Percentiles rank a stretch among this genome's conserved stretches.
phyloP scores from a whole-genome alignment of 1,284 basidiomycete species.

The Puccinia novopanici region DNA sequence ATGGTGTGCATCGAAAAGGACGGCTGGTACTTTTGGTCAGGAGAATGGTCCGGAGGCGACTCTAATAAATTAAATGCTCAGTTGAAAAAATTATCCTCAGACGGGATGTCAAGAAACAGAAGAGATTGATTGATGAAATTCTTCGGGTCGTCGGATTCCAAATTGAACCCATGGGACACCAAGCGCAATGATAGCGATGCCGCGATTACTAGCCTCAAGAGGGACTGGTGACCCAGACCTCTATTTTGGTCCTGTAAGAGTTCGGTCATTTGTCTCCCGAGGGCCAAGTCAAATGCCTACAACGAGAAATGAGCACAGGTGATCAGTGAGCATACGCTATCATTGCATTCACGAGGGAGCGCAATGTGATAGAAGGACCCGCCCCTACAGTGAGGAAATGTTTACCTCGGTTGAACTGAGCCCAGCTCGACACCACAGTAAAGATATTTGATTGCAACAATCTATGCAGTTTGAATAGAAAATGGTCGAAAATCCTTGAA shows the following conservation, averaged over 20 bases:
- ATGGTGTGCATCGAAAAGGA: too few relatives aligned
- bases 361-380: not conserved
- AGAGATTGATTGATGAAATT: not conserved
- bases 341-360: not conserved
- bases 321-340: not conserved
- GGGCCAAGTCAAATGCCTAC: constrained; percentile 45
- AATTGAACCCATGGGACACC: too few relatives aligned
- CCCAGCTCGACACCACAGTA: not conserved
- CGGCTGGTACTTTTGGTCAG: too few relatives aligned
- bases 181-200: too few relatives aligned
- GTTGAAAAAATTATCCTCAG: not conserved
- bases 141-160: not conserved
- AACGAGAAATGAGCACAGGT: not conserved
- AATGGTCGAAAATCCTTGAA: constrained; percentile 21
- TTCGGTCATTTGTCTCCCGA: constrained; percentile 8
- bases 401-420: not conserved
- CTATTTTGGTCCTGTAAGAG: not conserved
- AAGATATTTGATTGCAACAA: constrained; percentile 27
- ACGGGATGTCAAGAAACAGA: not conserved
- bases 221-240: not conserved
- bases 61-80: constrained; percentile 4
- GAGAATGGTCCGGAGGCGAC: constrained; percentile 34
- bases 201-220: too few relatives aligned
- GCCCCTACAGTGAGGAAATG: constrained; percentile 31
- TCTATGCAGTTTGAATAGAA: constrained; percentile 15